A percentile compares a stretch with the other conserved stretches of the same genome.
phyloP scores from a whole-genome alignment of 768 basidiomycete species.

The Hygrocybe coccinea region DNA sequence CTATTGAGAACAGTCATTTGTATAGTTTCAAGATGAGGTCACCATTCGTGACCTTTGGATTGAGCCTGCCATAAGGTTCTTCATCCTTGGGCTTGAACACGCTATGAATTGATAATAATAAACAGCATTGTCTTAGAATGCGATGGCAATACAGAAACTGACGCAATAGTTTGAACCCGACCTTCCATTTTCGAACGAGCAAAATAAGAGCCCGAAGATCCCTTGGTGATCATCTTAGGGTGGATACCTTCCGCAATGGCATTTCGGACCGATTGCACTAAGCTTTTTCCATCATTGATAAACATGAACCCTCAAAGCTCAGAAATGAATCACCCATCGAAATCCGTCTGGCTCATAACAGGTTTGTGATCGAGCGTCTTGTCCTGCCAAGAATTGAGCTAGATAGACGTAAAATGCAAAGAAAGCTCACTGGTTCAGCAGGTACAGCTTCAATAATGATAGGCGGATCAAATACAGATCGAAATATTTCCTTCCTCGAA shows the following conservation, averaged over 20 bases:
- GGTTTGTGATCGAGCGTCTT: conserved; percentile 80
- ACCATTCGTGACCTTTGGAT: conserved; percentile 62
- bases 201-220: conserved; percentile 89
- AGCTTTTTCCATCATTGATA: conserved; percentile 31
- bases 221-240: conserved; percentile 87
- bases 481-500: conserved; percentile 68
- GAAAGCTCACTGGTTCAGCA: conserved; percentile 31
- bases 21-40: background rate
- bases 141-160: conserved; percentile 25
- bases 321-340: conserved; percentile 51
- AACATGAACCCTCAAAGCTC: background rate
- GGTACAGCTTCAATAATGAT: conserved; percentile 32
- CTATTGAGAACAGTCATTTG: conserved; percentile 29
- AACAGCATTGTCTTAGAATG: background rate
- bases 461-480: conserved; percentile 73
- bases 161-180: conserved; percentile 76
- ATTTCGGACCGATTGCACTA: conserved; percentile 58
- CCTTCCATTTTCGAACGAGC: conserved; percentile 79
- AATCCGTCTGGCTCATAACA: conserved; percentile 70
- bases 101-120: conserved; percentile 30
- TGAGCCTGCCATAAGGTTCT: conserved; percentile 82
- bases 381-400: conserved; percentile 34
- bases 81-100: conserved; percentile 93
- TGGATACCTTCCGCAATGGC: conserved; percentile 77
- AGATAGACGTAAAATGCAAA: conserved; percentile 7